Evolutionary conservation across 805 yeast genomes (phyloP), one percentile per base, ranked within the genome.

Genomic region (Candida incommunis): DNA sequence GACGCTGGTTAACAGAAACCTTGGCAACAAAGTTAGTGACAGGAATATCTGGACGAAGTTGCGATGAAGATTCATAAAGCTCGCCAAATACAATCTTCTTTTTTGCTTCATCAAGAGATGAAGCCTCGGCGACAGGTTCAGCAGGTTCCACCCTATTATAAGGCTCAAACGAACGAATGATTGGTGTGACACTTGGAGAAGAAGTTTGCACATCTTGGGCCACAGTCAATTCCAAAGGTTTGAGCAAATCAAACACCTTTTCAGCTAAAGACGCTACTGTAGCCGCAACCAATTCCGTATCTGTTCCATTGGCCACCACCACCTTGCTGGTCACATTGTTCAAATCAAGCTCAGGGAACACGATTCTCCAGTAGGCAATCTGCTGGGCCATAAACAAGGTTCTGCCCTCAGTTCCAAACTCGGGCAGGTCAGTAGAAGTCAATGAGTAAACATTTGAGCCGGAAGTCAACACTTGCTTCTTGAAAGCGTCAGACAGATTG

Each of bases 1-100:
- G 81, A 57, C 97, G 77, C 68, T 78, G 81, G 71, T 88, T 88
- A 60, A 83, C 92, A 63, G 86, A 82, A 45, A 90, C 96, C 63
- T 81, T 85, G 46, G 87, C 94, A 43, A 87, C 74, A 57, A 78
- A 87, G 67, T 83, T 87, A 60, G 80, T 70, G 43, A 82, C 81
- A 21, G 96, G 86, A 50, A 85, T 69, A 55, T 90, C 97, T 23
- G 97, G 97, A 67, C 96, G 81, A 58, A 90, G 71, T 5, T 70
- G 67, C 41, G 68, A 60, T n/a, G 63, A 53, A 42, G 77, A 68
- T 16, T 65, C 69, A 57, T 68, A 90, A 4, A 95, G 88, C 63
- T 90, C 96, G 44, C 74, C 71, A 75, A 90, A 90, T 15, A 83
- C 72, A 47, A 88, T 61, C 54, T 76, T 79, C 66, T 82, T 78